Percentiles rank a stretch among this genome's conserved stretches.
These are phyloP conservation scores for Cyclanthera cordifolia DNA, from an alignment of 306 rosid genomes.

Conservation along the genomic window DNA sequence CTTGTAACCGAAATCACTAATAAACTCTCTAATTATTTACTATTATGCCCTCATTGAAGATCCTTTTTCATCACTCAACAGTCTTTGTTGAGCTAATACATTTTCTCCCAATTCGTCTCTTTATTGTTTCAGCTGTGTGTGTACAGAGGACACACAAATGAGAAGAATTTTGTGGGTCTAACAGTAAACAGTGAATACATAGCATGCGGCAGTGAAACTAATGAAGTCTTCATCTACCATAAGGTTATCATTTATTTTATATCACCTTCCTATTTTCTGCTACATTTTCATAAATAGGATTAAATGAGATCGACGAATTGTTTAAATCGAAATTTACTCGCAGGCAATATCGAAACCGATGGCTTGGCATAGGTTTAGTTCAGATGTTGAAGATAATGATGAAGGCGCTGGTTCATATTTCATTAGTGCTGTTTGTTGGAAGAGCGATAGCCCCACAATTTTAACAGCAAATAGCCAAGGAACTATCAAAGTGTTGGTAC, in stretches of 20 bases:
- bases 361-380: constrained; percentile 76
- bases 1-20: too few relatives aligned
- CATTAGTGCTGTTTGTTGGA: constrained; percentile 97
- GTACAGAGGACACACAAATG: constrained; percentile 78
- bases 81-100: not conserved
- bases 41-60: too few relatives aligned
- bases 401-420: constrained; percentile 82
- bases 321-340: constrained; percentile 2
- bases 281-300: not conserved
- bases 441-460: constrained; percentile 87
- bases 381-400: constrained; percentile 53
- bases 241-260: constrained; percentile 42
- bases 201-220: constrained; percentile 96
- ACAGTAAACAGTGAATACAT: constrained; percentile 78
- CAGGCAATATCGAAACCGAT: constrained; percentile 86
- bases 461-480: constrained; percentile 97
- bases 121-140: constrained; percentile 53
- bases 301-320: not conserved
- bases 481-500: constrained; percentile 83
- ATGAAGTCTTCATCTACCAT: constrained; percentile 88
- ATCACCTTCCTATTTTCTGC: not conserved
- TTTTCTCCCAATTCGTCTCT: not conserved
- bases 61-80: not conserved
- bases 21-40: too few relatives aligned
- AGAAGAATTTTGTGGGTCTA: constrained; percentile 95